Conservation (phyloP, 1,284 basidiomycete genomes). For the Pseudozyma pruni region DNA sequence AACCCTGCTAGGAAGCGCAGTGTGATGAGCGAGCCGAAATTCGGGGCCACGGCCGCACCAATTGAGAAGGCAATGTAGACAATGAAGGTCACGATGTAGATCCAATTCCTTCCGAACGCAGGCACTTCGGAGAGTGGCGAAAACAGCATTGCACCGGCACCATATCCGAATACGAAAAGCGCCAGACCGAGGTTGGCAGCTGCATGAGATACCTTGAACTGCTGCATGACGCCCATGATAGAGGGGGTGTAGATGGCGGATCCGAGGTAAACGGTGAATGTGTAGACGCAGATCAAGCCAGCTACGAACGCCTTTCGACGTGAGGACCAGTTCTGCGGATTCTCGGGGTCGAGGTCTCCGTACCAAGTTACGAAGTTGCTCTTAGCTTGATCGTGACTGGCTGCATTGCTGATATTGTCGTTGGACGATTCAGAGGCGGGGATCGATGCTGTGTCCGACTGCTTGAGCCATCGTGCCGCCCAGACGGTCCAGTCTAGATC, state of each 20-base stretch:
- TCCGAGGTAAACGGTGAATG: constrained; percentile 48
- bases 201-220: constrained; percentile 75
- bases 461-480: too few relatives aligned
- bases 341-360: constrained; percentile 44
- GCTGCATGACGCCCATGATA: constrained; percentile 68
- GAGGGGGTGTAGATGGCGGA: constrained; percentile 49
- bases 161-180: constrained; percentile 73
- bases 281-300: constrained; percentile 25
- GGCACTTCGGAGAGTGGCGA: constrained; percentile 73
- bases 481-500: too few relatives aligned
- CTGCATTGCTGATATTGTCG: too few relatives aligned
- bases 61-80: constrained; percentile 44
- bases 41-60: constrained; percentile 53
- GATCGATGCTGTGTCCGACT: too few relatives aligned
- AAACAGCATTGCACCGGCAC: constrained; percentile 64
- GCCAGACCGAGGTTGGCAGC: constrained; percentile 80
- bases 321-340: constrained; percentile 46
- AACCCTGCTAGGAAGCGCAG: constrained; percentile 60
- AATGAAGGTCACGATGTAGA: constrained; percentile 48
- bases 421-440: too few relatives aligned
- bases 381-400: neutral
- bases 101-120: constrained; percentile 69
- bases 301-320: constrained; percentile 47
- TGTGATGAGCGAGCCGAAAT: constrained; percentile 60
- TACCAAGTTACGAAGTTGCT: constrained; percentile 69